These are phyloP conservation scores for Blastobotrys arbuscula DNA, from an alignment of 1,139 yeast genomes.

Conservation along the genomic window DNA sequence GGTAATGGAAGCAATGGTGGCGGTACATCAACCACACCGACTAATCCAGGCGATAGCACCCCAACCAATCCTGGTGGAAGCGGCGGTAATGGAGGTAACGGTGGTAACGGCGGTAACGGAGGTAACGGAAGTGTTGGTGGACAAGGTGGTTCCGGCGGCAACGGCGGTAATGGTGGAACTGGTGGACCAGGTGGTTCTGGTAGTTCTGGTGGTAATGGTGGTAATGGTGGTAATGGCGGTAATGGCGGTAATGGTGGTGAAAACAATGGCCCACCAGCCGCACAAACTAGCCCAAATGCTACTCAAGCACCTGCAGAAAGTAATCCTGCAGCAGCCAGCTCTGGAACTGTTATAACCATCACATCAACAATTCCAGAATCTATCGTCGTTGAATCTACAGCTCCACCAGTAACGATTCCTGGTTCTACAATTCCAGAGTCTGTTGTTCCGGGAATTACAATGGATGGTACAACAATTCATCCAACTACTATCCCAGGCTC, in stretches of 20 bases:
- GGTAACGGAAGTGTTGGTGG: background rate
- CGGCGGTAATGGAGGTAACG: constrained; percentile 1
- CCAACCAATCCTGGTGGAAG: constrained; percentile 2
- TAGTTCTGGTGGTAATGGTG: constrained; percentile 3
- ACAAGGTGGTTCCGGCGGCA: constrained; percentile 1
- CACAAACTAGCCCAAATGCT: background rate
- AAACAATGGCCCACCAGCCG: background rate
- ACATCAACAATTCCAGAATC: constrained; percentile 16
- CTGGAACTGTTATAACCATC: constrained; percentile 3
- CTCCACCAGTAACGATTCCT: constrained; percentile 8
- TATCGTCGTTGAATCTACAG: constrained; percentile 18
- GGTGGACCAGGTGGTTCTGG: constrained; percentile 1
- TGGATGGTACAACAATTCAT: constrained; percentile 9
- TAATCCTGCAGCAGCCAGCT: background rate
- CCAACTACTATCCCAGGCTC: constrained; percentile 14
- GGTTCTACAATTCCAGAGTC: constrained; percentile 18
- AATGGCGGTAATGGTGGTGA: constrained; percentile 3
- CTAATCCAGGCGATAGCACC: background rate
- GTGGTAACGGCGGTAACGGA: constrained; percentile 1
- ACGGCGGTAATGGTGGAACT: background rate
- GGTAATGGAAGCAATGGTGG: constrained; percentile 1
- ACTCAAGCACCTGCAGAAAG: background rate
- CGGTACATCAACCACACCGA: background rate
- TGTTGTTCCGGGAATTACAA: constrained; percentile 15
- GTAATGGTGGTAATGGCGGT: constrained; percentile 1